These are phyloP conservation scores for Coemansia sp. DNA, from an alignment of 192 early-diverging fungal species.

Conservation along the genomic window DNA sequence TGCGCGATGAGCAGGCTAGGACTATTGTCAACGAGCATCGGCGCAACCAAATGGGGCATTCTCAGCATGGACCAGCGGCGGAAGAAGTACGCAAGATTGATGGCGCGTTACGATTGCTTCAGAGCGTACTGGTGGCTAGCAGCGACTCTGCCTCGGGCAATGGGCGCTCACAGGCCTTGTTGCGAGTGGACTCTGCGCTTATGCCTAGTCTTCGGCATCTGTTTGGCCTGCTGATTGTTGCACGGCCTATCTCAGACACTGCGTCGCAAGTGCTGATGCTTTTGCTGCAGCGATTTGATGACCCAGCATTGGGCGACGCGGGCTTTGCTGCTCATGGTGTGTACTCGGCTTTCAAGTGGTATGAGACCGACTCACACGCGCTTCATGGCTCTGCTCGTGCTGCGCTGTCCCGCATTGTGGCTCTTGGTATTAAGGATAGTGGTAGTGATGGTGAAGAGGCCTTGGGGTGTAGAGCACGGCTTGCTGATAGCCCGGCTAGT, in stretches of 20 bases:
- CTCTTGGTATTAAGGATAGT: conserved; percentile 8
- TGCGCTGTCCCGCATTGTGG: conserved; percentile 26
- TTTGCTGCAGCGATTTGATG: conserved; percentile 40
- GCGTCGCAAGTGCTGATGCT: conserved; percentile 35
- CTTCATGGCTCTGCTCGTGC: conserved; percentile 19
- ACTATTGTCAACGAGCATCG: conserved; percentile 9
- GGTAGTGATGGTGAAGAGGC: neutral
- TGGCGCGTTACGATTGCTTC: conserved; percentile 22
- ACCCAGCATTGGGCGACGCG: neutral
- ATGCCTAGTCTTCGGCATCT: conserved; percentile 24
- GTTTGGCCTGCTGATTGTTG: conserved; percentile 37
- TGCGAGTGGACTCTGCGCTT: conserved; percentile 26
- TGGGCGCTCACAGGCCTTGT: neutral
- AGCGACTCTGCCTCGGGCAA: neutral
- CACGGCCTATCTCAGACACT: conserved; percentile 31
- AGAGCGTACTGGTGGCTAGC: conserved; percentile 23
- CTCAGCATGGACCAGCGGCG: neutral
- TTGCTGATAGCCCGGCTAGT: neutral
- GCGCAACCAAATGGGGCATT: neutral
- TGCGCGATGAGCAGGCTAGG: conserved; percentile 34
- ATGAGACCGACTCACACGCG: conserved; percentile 22
- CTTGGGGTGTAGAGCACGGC: neutral
- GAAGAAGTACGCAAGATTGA: conserved; percentile 31
- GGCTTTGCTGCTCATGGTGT: neutral
- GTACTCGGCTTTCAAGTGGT: conserved; percentile 17